Base-by-base conservation (phyloP, 768 basidiomycete species). In the Psilocybe cubensis region DNA sequence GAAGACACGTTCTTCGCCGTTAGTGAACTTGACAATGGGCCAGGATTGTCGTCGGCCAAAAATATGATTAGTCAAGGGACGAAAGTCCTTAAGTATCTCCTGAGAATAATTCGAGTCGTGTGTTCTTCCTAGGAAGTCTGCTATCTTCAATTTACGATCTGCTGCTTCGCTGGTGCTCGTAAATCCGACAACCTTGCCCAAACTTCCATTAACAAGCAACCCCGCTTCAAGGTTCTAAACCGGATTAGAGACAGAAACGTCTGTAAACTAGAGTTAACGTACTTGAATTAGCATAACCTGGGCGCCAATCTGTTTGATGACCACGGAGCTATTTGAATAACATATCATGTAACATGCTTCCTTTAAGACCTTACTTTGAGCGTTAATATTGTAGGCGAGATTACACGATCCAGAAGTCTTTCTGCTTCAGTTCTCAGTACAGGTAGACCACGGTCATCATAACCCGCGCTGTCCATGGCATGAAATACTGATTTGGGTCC, bases 251-350 rank as follows among this genome's bases (percentile, higher is more conserved):
- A 21, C 55, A 38, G 24, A 18, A 18, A 41, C 11, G 23, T 21
- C 18, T n/a, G 33, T 24, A 29, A 54, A 14, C n/a, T 6, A 20
- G 27, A 17, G 33, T 4, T 23, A 12, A 57, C 66, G 14, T 59
- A 83, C 87, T 74, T 85, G 83, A 60, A 87, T 80, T 3, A 89
- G 66, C 89, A 92, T 91, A 6, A 96, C 93, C 67, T 94, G 93
- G 3, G 91, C 89, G 12, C 85, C 86, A 45, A 86, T 72, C 83
- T 92, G 54, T 18, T 28, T 10, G n/a, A 47, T 35, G 7, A 24
- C 9, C n/a, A 48, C 18, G 42, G 18, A 23, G 11, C 14, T 7
- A 5, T 27, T 1, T 12, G 18, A 17, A 12, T 41, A 17, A 40
- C 11, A 50, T 18, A 5, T 21, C 24, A 35, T 24, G 20, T 35